These are phyloP conservation scores for Lactarius indigo DNA, from an alignment of 768 basidiomycete species.

Conservation along the genomic window DNA sequence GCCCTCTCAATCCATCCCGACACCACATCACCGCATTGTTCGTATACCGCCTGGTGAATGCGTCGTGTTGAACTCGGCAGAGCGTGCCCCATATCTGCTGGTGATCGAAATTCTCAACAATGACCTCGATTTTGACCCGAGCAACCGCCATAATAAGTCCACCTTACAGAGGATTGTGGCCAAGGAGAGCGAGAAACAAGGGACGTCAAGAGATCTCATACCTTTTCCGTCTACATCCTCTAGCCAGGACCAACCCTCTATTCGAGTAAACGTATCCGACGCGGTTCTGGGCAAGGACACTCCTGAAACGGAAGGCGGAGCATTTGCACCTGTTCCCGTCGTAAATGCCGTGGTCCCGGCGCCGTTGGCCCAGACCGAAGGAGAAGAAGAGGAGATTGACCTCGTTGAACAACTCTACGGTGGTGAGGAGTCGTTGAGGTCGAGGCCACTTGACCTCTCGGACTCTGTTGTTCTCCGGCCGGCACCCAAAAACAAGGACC, in stretches of 20 bases:
- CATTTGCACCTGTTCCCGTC: not conserved
- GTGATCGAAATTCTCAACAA: constrained; percentile 86
- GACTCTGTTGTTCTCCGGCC: constrained; percentile 82
- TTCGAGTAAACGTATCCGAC: constrained; percentile 26
- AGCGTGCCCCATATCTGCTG: constrained; percentile 90
- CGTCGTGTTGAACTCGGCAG: constrained; percentile 96
- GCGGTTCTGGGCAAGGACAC: constrained; percentile 30
- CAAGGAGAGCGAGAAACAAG: constrained; percentile 60
- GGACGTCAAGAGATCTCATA: constrained; percentile 53
- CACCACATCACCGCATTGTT: constrained; percentile 91
- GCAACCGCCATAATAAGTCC: constrained; percentile 79
- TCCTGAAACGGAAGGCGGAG: constrained; percentile 21
- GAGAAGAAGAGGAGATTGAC: constrained; percentile 87
- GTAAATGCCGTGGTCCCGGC: not conserved
- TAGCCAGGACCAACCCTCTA: constrained; percentile 5
- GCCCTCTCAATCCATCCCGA: constrained; percentile 38
- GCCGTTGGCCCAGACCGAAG: constrained; percentile 16
- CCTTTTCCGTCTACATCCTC: constrained; percentile 27
- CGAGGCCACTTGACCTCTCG: constrained; percentile 69
- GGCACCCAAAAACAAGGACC: constrained; percentile 81
- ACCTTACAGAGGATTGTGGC: constrained; percentile 70
- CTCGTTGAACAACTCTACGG: constrained; percentile 96
- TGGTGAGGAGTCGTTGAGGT: constrained; percentile 64
- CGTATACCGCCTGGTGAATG: constrained; percentile 97
- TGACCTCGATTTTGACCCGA: constrained; percentile 91